Evolutionary conservation across 106 monocot genomes (phyloP).

Genomic region (Vanilla planifolia): DNA sequence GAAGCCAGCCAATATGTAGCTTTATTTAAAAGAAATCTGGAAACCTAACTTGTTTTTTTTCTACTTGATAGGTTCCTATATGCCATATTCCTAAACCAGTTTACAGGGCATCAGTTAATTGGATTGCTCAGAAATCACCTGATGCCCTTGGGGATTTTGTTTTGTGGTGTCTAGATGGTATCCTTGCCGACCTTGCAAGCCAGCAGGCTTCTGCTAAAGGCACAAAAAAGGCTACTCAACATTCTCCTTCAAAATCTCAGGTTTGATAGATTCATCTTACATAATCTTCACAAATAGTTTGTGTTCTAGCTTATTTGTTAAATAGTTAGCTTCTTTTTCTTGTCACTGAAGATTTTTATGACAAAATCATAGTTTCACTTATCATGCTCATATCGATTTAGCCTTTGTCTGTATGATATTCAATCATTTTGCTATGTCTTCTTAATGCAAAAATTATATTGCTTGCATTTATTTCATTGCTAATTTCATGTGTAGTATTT

Average conservation of each 20-base stretch:
- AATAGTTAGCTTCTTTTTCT: background rate
- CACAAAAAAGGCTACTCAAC: conserved; percentile 52
- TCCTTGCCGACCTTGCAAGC: conserved; percentile 55
- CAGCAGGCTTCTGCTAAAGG: conserved; percentile 53
- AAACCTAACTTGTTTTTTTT: background rate
- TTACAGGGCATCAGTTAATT: conserved; percentile 63
- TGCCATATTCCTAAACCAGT: conserved; percentile 66
- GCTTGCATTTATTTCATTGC: background rate
- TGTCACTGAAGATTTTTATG: background rate
- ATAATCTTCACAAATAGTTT: background rate
- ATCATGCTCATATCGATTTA: too few species aligned
- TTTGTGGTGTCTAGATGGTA: conserved; percentile 71
- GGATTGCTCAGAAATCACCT: conserved; percentile 53
- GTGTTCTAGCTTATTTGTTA: background rate
- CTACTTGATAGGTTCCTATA: conserved; percentile 52
- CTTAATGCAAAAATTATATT: background rate
- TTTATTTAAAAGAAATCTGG: background rate
- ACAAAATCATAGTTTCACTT: too few species aligned
- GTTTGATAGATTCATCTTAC: conserved; percentile 15
- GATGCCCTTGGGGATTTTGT: conserved; percentile 69
- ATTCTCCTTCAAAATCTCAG: conserved; percentile 65
- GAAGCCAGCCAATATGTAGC: background rate
- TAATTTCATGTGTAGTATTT: background rate
- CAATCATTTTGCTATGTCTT: background rate
- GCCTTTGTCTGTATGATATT: background rate